Evolutionary conservation across 2,329 filamentous ascomycete genomes (phyloP).

Genomic region (Arthroderma sp.): DNA sequence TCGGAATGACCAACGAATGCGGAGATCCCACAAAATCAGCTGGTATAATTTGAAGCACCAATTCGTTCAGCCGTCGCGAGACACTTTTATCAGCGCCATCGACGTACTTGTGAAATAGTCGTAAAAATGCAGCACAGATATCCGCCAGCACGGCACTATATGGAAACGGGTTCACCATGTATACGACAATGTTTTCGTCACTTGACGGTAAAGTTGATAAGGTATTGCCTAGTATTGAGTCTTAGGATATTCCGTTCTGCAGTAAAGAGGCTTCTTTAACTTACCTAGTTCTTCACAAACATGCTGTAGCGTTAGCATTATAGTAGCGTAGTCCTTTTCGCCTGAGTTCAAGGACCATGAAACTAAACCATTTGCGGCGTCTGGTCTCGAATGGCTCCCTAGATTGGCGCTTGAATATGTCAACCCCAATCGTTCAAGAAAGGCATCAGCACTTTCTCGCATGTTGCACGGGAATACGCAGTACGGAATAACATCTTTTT

Average conservation of each 20-base stretch:
- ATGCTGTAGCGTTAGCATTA: slow-evolving; percentile 22
- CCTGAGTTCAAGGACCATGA: slow-evolving; percentile 22
- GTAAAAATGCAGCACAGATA: slow-evolving; percentile 45
- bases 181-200: slow-evolving; percentile 40
- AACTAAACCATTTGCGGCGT: slow-evolving; percentile 28
- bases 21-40: slow-evolving; percentile 40
- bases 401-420: slow-evolving; percentile 46
- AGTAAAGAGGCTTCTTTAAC: slow-evolving; percentile 4
- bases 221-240: slow-evolving; percentile 18
- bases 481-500: slow-evolving; percentile 45
- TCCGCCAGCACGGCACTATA: slow-evolving; percentile 34
- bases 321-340: slow-evolving; percentile 18
- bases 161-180: slow-evolving; percentile 45
- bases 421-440: slow-evolving; percentile 40
- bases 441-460: slow-evolving; percentile 34
- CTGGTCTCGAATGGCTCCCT: slow-evolving; percentile 37
- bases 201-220: slow-evolving; percentile 22
- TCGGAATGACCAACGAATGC: slow-evolving; percentile 39
- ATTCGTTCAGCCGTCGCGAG: slow-evolving; percentile 27
- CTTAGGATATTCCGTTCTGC: neutral
- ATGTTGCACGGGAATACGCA: slow-evolving; percentile 42
- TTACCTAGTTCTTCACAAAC: slow-evolving; percentile 27
- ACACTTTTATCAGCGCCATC: slow-evolving; percentile 24
- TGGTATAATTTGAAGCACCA: slow-evolving; percentile 47
- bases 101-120: slow-evolving; percentile 42